Evolutionary conservation across 176 grass and related monocot genomes (phyloP).

Genomic region (Guadua angustifolia): DNA sequence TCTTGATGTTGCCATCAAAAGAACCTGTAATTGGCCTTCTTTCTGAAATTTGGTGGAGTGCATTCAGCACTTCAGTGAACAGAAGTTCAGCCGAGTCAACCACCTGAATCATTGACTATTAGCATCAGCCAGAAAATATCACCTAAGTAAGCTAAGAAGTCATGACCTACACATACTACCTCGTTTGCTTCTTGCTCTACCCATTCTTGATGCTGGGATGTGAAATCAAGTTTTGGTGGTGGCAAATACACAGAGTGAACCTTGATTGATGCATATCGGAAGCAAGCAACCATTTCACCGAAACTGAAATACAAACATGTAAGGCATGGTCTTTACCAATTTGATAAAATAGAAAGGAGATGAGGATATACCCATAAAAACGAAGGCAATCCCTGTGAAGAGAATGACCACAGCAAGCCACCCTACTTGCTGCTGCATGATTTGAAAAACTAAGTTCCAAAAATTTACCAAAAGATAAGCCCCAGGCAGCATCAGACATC

Average conservation of each 20-base stretch:
- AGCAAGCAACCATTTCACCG: slow-evolving; percentile 90
- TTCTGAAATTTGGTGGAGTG: slow-evolving; percentile 68
- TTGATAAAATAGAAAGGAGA: slow-evolving; percentile 44
- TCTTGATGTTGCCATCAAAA: slow-evolving; percentile 76
- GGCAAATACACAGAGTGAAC: slow-evolving; percentile 94
- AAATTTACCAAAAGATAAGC: slow-evolving; percentile 99
- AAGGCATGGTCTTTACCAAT: slow-evolving; percentile 27
- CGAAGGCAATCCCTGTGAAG: slow-evolving; percentile 98
- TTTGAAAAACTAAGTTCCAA: slow-evolving; percentile 99
- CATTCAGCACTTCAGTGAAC: slow-evolving; percentile 78
- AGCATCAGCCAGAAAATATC: slow-evolving; percentile 41
- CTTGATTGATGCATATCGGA: slow-evolving; percentile 85
- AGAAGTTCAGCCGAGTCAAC: slow-evolving; percentile 63
- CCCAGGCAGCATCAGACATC: slow-evolving; percentile 99
- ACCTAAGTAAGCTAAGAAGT: not conserved
- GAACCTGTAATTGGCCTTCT: slow-evolving; percentile 68
- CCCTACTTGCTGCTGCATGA: slow-evolving; percentile 96
- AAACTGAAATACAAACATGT: slow-evolving; percentile 64
- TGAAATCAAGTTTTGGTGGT: slow-evolving; percentile 93
- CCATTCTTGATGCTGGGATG: slow-evolving; percentile 94
- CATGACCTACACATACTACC: slow-evolving; percentile 52
- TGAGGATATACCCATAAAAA: slow-evolving; percentile 82
- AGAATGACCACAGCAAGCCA: slow-evolving; percentile 98
- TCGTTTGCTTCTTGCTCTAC: slow-evolving; percentile 87
- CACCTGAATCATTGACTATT: slow-evolving; percentile 61